Base-by-base conservation (phyloP, 2,329 filamentous ascomycete species). In the Microcyclospora pomicola region DNA sequence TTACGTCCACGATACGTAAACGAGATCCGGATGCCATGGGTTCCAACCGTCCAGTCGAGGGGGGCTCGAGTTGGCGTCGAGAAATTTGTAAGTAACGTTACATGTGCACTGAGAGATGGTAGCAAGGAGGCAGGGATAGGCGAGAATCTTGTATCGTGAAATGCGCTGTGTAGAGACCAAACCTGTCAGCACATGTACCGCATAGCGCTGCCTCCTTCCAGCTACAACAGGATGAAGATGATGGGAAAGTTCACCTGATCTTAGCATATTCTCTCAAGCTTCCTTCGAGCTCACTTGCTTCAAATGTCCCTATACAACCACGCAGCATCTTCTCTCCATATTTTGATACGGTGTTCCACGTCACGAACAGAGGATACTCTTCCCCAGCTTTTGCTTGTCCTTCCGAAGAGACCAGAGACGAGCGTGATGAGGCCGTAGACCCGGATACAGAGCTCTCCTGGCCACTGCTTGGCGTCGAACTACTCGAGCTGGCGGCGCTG, bases 271-370 rank as follows among this genome's bases (percentile, higher is more conserved):
- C 77, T 37, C 75, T 67, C 32, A 98, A 66, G 3, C 86, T 87
- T 1, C 73, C 62, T 24, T 76, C 69, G 10, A 98, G 72, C 35
- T 80, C 74, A 52, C 83, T 75, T 2, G 77, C 60, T 53, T 87
- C 82, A 54, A 96, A 98, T 2, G 88, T 98, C 49, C 91, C 91
- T 56, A 98, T 96, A 67, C 91, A 98, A 42, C 91, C 91, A 42
- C 91, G 80, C 31, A 98, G 73, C 15, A 72, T 73, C 56, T 79
- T 77, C 46, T 75, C 64, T 19, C 75, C 72, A 37, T 58, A 65
- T 15, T 67, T 60, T 6, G 72, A 75, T 38, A 85, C 50, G 0
- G 75, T 84, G 64, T 95, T 93, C 87, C 88, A 96, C 6, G 87
- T 94, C 34, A 98, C 83, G 58, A 96, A 96, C 30, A 96, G 71